Evolutionary conservation across 2,329 filamentous ascomycete genomes (phyloP).

Genomic region (Fusarium albosuccineum): DNA sequence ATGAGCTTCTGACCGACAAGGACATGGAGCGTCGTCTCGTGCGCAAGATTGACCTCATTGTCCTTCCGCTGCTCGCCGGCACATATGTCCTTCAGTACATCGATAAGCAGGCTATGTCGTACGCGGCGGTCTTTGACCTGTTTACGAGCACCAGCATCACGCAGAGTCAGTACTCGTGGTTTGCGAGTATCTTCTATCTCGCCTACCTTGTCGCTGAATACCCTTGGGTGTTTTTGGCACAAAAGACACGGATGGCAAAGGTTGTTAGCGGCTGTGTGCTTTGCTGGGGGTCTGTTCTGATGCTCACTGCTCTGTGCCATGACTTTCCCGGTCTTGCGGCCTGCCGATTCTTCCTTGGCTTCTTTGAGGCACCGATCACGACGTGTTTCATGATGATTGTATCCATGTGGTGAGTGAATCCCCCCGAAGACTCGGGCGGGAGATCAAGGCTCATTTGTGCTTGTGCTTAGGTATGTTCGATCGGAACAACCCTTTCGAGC

Average conservation of each 20-base stretch:
- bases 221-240: slow-evolving; percentile 49
- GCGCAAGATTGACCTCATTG: slow-evolving; percentile 60
- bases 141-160: slow-evolving; percentile 61
- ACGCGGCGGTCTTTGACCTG: slow-evolving; percentile 67
- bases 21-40: slow-evolving; percentile 30
- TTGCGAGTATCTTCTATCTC: slow-evolving; percentile 67
- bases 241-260: slow-evolving; percentile 50
- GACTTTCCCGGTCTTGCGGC: slow-evolving; percentile 57
- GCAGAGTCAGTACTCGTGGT: slow-evolving; percentile 62
- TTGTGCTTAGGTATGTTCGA: slow-evolving; percentile 36
- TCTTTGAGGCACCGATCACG: slow-evolving; percentile 61
- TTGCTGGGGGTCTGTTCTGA: slow-evolving; percentile 53
- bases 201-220: slow-evolving; percentile 58
- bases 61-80: slow-evolving; percentile 63
- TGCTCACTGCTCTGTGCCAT: slow-evolving; percentile 55
- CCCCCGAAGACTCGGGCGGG: too few species aligned
- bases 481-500: slow-evolving; percentile 60
- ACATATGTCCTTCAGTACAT: slow-evolving; percentile 66
- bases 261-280: slow-evolving; percentile 48
- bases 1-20: slow-evolving; percentile 14
- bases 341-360: slow-evolving; percentile 59
- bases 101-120: slow-evolving; percentile 66
- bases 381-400: slow-evolving; percentile 63
- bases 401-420: slow-evolving; percentile 55
- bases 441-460: too few species aligned